These are phyloP conservation scores for Exophiala sp. DNA, from an alignment of 2,329 filamentous ascomycete genomes.

Conservation along the genomic window DNA sequence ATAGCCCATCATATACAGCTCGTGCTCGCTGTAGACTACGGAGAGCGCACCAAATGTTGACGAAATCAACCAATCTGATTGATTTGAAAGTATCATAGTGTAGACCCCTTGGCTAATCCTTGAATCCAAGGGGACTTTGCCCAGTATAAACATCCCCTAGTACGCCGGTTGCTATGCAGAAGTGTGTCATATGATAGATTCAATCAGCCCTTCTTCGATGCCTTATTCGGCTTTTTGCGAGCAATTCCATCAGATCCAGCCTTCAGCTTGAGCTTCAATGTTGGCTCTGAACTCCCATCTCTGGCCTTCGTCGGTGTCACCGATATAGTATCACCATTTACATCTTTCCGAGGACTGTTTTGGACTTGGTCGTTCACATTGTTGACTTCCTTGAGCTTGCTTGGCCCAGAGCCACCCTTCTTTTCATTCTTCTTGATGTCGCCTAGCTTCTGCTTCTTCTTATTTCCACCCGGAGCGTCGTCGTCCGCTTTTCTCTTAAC, in stretches of 20 bases:
- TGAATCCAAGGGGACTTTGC: neutral
- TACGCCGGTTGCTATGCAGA: constrained; percentile 8
- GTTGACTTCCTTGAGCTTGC: constrained; percentile 26
- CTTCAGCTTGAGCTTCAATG: constrained; percentile 27
- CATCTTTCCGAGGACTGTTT: constrained; percentile 24
- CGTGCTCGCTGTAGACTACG: too few species aligned
- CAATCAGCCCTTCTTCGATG: constrained; percentile 16
- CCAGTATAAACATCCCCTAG: neutral
- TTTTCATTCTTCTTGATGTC: constrained; percentile 24
- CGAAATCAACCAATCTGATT: too few species aligned
- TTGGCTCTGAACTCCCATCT: constrained; percentile 22
- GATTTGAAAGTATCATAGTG: too few species aligned
- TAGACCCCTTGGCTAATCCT: too few species aligned
- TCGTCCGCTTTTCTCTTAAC: constrained; percentile 28
- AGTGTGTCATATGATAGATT: neutral
- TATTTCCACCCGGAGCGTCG: constrained; percentile 17
- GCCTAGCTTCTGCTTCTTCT: constrained; percentile 26
- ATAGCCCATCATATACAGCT: too few species aligned
- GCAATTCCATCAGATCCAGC: constrained; percentile 7
- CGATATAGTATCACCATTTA: constrained; percentile 24
- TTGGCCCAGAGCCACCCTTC: constrained; percentile 22
- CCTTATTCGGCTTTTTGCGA: constrained; percentile 19
- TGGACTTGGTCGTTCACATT: constrained; percentile 17
- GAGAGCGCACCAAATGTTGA: too few species aligned
- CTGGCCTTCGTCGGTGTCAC: constrained; percentile 24